Evolutionary conservation across 1,284 basidiomycete species (phyloP), one percentile per base, ranked within the genome.

Genomic region (Anthracocystis panici-leucophaei): DNA sequence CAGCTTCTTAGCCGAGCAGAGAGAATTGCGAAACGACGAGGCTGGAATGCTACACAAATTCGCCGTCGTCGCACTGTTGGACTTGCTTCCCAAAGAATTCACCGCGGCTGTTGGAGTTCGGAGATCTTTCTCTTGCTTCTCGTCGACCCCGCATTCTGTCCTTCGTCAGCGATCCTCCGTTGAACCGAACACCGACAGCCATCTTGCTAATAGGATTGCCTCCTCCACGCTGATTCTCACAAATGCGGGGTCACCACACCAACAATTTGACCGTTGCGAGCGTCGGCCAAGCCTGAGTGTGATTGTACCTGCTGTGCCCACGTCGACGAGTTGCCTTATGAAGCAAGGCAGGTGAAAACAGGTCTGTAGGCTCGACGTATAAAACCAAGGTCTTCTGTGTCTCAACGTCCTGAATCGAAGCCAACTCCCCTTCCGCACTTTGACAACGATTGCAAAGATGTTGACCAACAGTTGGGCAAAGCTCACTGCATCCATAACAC

Each of bases 191-290:
- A 51, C 44, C 56, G 56, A 58, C 12, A 27, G 44, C 38, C 29
- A 42, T 14, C 25, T 46, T 23, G 45, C 45, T 27, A 46, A 46
- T 25, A 23, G 14, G 23, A 27, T 14, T 18, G 14, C 23, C 16
- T 16, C 25, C 42, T 20, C n/a, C 50, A n/a, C 56, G 20, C 49
- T 38, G 12, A 16, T 38, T 3, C 35, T 16, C 5, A 38, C 35
- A 3, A 52, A 66, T 66, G 64, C 57, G 57, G 64, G 64, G 57
- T 60, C 64, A 57, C n/a, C 45, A 42, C 38, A 49, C 29, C n/a
- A 21, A 23, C 5, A 21, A 8, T 44, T 38, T 2, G 35, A 16
- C 14, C 35, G 35, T 38, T 38, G 2, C 14, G 35, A 16, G 35
- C 35, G 14, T 16, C 16, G 16, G 45, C 16, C 14, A 46, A 46